Evolutionary conservation across 2,329 filamentous ascomycete genomes (phyloP).

Genomic region (Colletotrichum sp.): DNA sequence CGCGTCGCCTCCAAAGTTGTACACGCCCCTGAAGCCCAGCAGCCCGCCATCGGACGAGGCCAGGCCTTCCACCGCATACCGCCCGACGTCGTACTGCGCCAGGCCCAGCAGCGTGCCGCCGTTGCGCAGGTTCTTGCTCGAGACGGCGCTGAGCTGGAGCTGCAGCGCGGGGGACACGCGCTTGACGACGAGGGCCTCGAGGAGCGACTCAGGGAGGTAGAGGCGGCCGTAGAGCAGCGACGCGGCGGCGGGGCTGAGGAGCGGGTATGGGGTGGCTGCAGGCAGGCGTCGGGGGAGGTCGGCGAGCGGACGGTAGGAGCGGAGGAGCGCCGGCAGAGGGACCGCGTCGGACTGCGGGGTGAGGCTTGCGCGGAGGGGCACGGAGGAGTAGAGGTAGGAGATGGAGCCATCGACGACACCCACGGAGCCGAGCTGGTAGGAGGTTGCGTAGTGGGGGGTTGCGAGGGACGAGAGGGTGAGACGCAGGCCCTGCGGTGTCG

Average conservation of each 20-base stretch:
- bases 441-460: constrained; percentile 91
- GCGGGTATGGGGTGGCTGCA: neutral
- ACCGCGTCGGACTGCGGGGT: constrained; percentile 74
- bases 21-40: constrained; percentile 85
- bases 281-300: constrained; percentile 52
- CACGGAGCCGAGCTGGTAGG: constrained; percentile 87
- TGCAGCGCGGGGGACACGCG: constrained; percentile 80
- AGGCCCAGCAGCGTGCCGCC: constrained; percentile 77
- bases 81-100: constrained; percentile 82
- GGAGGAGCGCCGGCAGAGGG: constrained; percentile 77
- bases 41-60: constrained; percentile 92
- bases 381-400: constrained; percentile 92
- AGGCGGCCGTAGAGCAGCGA: constrained; percentile 77
- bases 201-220: constrained; percentile 81
- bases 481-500: constrained; percentile 82
- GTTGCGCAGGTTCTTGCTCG: constrained; percentile 71
- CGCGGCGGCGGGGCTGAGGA: constrained; percentile 37
- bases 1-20: constrained; percentile 88
- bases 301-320: constrained; percentile 81
- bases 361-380: constrained; percentile 72
- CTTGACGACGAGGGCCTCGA: constrained; percentile 85
- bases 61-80: constrained; percentile 87
- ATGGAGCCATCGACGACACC: constrained; percentile 96
- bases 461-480: constrained; percentile 90
- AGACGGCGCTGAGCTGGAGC: constrained; percentile 80